A percentile compares a stretch with the other conserved stretches of the same genome.
These are phyloP conservation scores for Coelastrella sp. DNA, from an alignment of 139 green algal genomes.

Conservation along the genomic window DNA sequence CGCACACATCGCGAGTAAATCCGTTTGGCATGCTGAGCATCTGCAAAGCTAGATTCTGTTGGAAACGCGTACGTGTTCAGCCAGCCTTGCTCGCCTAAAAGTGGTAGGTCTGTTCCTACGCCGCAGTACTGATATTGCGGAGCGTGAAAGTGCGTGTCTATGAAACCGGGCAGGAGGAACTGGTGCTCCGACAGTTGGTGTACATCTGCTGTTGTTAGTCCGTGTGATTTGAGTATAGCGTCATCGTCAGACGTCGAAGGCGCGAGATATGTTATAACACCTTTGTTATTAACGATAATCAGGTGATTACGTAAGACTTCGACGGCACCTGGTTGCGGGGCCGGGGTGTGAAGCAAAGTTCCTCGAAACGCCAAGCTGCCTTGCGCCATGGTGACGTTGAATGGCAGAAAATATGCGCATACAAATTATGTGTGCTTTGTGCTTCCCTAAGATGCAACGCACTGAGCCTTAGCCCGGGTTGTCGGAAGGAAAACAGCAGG, in stretches of 20 bases:
- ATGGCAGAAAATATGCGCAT: too few species aligned
- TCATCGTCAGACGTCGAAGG: neutral
- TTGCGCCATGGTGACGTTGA: neutral
- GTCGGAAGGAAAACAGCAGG: too few species aligned
- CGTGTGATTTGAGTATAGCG: neutral
- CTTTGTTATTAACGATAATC: neutral
- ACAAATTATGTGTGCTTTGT: too few species aligned
- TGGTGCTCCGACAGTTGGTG: neutral
- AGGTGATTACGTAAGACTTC: neutral
- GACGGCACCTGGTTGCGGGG: neutral
- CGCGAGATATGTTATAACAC: slow-evolving; percentile 5
- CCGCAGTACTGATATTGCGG: slow-evolving; percentile 54
- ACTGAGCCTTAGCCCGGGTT: too few species aligned
- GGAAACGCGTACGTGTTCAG: slow-evolving; percentile 63
- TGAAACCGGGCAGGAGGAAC: slow-evolving; percentile 60
- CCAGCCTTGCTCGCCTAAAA: slow-evolving; percentile 55
- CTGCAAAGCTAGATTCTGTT: slow-evolving; percentile 41
- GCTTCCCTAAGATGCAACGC: too few species aligned
- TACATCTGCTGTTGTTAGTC: neutral
- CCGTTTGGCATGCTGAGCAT: slow-evolving; percentile 15
- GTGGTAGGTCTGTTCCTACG: slow-evolving; percentile 57
- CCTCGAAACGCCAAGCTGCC: slow-evolving; percentile 17
- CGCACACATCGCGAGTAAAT: slow-evolving; percentile 45
- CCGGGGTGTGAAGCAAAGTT: slow-evolving; percentile 33
- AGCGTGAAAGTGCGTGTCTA: slow-evolving; percentile 63